phyloP scores from a whole-genome alignment of 495 filamentous ascomycete genomes.

The Penicillium parvum region DNA sequence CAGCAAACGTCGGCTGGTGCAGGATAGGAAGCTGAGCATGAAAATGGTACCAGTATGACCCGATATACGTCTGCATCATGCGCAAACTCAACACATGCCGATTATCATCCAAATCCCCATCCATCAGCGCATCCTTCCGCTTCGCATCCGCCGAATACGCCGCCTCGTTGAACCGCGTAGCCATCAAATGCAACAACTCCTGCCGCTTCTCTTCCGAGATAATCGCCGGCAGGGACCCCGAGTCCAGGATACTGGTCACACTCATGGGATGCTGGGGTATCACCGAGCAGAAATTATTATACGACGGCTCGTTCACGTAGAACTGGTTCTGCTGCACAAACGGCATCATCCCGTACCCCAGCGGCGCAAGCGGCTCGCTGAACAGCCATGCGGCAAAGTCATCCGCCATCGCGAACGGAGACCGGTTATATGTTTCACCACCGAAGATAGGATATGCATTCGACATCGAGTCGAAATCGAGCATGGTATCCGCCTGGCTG shows the following conservation, averaged over 20 bases:
- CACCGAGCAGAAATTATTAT: conserved; percentile 34
- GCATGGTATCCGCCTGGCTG: conserved; percentile 16
- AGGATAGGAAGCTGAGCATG: conserved; percentile 93
- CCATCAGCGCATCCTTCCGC: conserved; percentile 72
- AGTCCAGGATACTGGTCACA: conserved; percentile 84
- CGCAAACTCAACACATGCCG: conserved; percentile 77
- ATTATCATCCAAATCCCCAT: conserved; percentile 69
- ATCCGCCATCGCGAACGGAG: conserved; percentile 83
- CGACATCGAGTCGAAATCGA: conserved; percentile 59
- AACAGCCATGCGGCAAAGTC: conserved; percentile 92
- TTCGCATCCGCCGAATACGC: conserved; percentile 68
- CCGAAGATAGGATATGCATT: conserved; percentile 82
- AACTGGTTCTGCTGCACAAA: conserved; percentile 37
- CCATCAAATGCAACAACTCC: conserved; percentile 82
- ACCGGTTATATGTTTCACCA: conserved; percentile 73
- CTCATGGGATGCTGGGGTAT: conserved; percentile 74
- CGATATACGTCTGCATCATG: conserved; percentile 95
- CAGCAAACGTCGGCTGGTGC: conserved; percentile 88
- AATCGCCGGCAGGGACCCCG: conserved; percentile 69
- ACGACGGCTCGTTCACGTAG: conserved; percentile 38
- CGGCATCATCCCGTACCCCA: conserved; percentile 38
- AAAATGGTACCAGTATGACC: conserved; percentile 91
- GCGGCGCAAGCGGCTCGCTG: conserved; percentile 53
- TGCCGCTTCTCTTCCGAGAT: conserved; percentile 85
- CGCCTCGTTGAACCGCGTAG: conserved; percentile 73